Percentiles rank a stretch among this genome's conserved stretches.
Conservation (phyloP, 2,329 filamentous ascomycete genomes). For the Colletotrichum spinosum region DNA sequence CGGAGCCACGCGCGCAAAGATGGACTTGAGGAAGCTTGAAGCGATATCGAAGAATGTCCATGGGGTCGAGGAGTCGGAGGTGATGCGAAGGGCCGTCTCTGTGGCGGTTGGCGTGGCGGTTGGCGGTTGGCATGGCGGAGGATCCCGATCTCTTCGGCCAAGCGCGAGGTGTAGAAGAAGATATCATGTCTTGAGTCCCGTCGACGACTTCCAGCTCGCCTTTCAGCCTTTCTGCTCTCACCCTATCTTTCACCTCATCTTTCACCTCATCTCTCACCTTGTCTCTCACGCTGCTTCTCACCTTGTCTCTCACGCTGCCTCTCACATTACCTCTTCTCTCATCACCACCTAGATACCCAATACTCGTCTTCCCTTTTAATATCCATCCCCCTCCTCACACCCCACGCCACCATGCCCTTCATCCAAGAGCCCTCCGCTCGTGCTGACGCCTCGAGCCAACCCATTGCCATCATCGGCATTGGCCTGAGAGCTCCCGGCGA, state of each 20-base stretch:
- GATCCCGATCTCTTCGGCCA: too few species aligned
- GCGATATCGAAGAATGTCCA: slow-evolving; percentile 3
- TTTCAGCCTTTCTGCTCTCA: background rate
- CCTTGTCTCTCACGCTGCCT: background rate
- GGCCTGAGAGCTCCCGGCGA: slow-evolving; percentile 53
- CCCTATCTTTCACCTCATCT: too few species aligned
- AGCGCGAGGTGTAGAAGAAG: too few species aligned
- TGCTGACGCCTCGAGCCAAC: slow-evolving; percentile 34
- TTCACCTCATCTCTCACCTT: too few species aligned
- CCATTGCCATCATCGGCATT: slow-evolving; percentile 55
- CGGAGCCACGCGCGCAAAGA: background rate
- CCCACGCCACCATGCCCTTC: slow-evolving; percentile 19
- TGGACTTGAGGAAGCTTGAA: slow-evolving; percentile 3
- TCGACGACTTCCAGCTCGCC: background rate
- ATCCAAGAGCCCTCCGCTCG: slow-evolving; percentile 16
- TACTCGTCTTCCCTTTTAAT: slow-evolving; percentile 12
- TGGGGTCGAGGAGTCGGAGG: background rate
- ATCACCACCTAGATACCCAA: slow-evolving; percentile 20
- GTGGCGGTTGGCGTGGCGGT: too few species aligned
- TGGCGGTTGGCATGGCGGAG: too few species aligned
- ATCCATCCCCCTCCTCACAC: slow-evolving; percentile 1
- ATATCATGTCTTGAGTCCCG: too few species aligned
- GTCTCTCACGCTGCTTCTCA: too few species aligned
- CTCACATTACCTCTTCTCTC: background rate
- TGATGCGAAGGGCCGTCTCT: background rate